Conservation (phyloP, 2,329 filamentous ascomycete genomes). For the Fusarium sambucinum region DNA sequence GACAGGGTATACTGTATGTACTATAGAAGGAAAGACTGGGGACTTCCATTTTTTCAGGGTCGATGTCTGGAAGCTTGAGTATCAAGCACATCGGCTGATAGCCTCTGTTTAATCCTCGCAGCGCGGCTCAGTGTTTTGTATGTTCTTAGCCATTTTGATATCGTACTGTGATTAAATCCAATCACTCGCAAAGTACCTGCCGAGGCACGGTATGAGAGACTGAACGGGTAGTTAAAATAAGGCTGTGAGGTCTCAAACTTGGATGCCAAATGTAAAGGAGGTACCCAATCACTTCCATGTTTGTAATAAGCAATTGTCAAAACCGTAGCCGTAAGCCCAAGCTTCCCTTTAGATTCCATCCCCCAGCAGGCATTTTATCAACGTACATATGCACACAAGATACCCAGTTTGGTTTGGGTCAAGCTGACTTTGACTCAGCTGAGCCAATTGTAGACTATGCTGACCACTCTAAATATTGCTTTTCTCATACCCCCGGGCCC, state of each 20-base stretch:
- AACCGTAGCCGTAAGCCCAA: conserved; percentile 3
- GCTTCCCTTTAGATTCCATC: neutral
- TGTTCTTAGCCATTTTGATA: neutral
- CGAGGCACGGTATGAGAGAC: neutral
- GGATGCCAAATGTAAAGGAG: neutral
- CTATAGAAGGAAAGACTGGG: conserved; percentile 1
- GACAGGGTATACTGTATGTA: neutral
- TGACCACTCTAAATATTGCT: neutral
- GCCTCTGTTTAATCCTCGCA: neutral
- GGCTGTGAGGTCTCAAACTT: conserved; percentile 23
- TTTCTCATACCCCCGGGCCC: conserved; percentile 1
- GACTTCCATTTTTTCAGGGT: neutral
- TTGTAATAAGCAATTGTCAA: neutral
- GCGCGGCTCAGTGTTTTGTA: neutral
- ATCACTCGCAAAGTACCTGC: neutral
- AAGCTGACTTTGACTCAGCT: conserved; percentile 22
- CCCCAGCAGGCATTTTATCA: neutral
- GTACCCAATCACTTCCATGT: neutral
- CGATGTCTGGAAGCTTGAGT: neutral
- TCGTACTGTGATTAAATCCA: neutral
- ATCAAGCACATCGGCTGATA: neutral
- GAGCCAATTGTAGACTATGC: conserved; percentile 8
- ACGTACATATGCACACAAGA: neutral
- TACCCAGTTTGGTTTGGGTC: neutral
- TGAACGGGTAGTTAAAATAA: conserved; percentile 26